These are phyloP conservation scores for Phaeophleospora eucalypticola DNA, from an alignment of 2,329 filamentous ascomycete species.

Conservation along the genomic window DNA sequence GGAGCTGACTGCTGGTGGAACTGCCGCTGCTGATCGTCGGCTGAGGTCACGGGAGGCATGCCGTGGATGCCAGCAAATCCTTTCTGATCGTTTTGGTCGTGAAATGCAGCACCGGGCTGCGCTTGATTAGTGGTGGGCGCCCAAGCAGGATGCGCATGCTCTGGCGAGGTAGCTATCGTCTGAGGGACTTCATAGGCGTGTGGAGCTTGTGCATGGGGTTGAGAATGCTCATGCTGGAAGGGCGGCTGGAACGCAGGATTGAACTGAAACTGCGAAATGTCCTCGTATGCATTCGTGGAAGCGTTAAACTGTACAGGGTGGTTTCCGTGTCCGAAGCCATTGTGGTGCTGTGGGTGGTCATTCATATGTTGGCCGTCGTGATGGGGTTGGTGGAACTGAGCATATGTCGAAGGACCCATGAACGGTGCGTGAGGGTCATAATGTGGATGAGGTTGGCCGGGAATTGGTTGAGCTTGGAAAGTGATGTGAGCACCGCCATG, in stretches of 20 bases:
- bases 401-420: constrained; percentile 9
- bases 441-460: background rate
- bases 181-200: background rate
- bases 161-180: background rate
- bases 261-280: too few species aligned
- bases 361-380: background rate
- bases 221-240: background rate
- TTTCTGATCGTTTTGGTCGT: background rate
- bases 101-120: background rate
- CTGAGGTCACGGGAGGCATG: background rate
- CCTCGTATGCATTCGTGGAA: too few species aligned
- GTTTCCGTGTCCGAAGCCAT: too few species aligned
- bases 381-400: constrained; percentile 10
- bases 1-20: background rate
- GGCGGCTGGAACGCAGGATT: too few species aligned
- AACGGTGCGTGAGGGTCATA: constrained; percentile 2
- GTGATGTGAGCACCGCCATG: constrained; percentile 38
- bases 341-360: background rate
- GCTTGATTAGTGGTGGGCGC: background rate
- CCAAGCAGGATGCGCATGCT: background rate
- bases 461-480: constrained; percentile 27
- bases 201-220: background rate
- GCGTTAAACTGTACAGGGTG: too few species aligned
- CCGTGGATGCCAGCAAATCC: background rate
- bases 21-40: background rate